These are phyloP conservation scores for Anisodus tanguticus DNA, from an alignment of 257 asterid species.

Conservation along the genomic window DNA sequence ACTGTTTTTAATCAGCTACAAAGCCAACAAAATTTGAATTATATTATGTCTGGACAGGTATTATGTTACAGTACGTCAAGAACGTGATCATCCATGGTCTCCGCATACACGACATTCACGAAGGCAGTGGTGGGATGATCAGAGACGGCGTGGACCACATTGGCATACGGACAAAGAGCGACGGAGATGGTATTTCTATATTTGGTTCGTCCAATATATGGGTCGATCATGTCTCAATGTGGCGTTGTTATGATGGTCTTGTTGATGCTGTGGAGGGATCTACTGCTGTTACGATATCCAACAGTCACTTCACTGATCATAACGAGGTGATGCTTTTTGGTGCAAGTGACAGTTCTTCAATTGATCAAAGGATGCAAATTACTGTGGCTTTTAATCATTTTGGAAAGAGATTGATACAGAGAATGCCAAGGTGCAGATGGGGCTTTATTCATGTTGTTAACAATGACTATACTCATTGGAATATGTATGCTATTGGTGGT, in stretches of 20 bases:
- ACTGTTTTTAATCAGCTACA: background rate
- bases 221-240: conserved; percentile 92
- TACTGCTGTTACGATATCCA: conserved; percentile 76
- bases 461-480: conserved; percentile 95
- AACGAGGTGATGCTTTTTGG: conserved; percentile 85
- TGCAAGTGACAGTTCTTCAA: conserved; percentile 55
- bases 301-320: conserved; percentile 84
- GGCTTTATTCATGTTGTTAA: conserved; percentile 86
- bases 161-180: conserved; percentile 63
- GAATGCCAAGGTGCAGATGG: conserved; percentile 85
- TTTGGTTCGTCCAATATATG: conserved; percentile 69
- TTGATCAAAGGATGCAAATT: conserved; percentile 69
- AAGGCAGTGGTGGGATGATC: conserved; percentile 59
- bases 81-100: conserved; percentile 79
- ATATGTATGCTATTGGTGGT: conserved; percentile 95
- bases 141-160: conserved; percentile 61
- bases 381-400: conserved; percentile 89
- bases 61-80: conserved; percentile 61
- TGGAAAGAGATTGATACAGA: conserved; percentile 80
- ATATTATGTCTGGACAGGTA: conserved; percentile 32
- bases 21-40: background rate
- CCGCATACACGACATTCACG: conserved; percentile 49
- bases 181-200: conserved; percentile 85
- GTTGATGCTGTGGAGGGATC: conserved; percentile 71
- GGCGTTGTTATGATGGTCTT: conserved; percentile 59